Conservation (phyloP, 2,329 filamentous ascomycete genomes). For the Achaetomium macrosporum region DNA sequence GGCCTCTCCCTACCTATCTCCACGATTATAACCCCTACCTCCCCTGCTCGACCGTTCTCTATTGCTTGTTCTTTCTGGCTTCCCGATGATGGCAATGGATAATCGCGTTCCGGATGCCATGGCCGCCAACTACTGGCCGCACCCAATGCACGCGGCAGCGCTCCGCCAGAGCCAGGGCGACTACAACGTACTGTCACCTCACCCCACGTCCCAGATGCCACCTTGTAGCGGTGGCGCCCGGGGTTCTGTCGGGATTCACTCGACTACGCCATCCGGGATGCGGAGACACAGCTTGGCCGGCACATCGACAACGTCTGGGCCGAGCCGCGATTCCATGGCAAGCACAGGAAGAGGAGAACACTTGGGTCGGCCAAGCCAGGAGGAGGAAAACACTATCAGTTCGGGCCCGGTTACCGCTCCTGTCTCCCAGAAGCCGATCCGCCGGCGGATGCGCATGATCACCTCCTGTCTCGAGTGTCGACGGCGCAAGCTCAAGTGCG, state of each 20-base stretch:
- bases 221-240: not conserved
- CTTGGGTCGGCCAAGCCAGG: not conserved
- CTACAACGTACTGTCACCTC: not conserved
- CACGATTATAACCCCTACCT: not conserved
- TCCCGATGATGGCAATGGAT: not conserved
- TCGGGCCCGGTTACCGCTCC: not conserved
- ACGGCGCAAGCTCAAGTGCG: conserved; percentile 71
- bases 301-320: not conserved
- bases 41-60: not conserved
- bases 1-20: not conserved
- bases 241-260: too few species aligned
- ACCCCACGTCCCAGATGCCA: not conserved
- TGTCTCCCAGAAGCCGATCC: conserved; percentile 39
- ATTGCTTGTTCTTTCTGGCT: not conserved
- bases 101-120: not conserved
- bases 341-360: not conserved
- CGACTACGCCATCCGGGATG: not conserved
- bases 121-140: conserved; percentile 5
- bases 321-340: not conserved
- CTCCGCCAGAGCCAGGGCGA: not conserved
- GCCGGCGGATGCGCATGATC: conserved; percentile 60
- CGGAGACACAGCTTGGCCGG: not conserved
- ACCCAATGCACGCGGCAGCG: not conserved
- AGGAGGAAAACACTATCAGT: not conserved
- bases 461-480: conserved; percentile 66